Percentiles rank a stretch among this genome's conserved stretches.
phyloP scores from a whole-genome alignment of 2,329 filamentous ascomycete genomes.

The Mycosphaerella arachidis region DNA sequence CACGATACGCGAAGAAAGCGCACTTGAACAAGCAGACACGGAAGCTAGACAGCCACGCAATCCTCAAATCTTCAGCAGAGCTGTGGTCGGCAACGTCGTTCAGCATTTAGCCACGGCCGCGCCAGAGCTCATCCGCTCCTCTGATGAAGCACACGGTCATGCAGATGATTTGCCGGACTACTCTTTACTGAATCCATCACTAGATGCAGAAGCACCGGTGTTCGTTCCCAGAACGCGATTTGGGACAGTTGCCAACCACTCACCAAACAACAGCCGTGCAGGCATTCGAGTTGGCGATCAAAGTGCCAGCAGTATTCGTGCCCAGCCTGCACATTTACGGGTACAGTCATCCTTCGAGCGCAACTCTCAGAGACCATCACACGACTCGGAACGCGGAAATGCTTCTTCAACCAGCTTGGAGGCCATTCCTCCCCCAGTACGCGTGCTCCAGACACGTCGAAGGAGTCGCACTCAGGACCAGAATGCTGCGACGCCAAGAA shows the following conservation, averaged over 20 bases:
- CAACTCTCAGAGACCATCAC: conserved; percentile 12
- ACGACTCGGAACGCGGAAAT: not conserved
- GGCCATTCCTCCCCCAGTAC: not conserved
- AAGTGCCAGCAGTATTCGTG: not conserved
- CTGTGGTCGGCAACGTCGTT: not conserved
- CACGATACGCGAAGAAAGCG: not conserved
- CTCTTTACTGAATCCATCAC: conserved; percentile 1
- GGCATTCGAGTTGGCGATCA: not conserved
- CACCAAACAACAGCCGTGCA: conserved; percentile 2
- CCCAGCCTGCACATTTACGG: conserved; percentile 12
- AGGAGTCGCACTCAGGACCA: conserved; percentile 18
- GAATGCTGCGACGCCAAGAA: conserved; percentile 4
- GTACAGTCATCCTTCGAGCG: conserved; percentile 23
- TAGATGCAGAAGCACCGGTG: conserved; percentile 28
- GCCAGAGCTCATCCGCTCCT: not conserved
- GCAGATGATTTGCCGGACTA: not conserved
- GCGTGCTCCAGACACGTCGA: conserved; percentile 8
- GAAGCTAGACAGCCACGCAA: not conserved
- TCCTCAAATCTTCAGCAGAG: not conserved
- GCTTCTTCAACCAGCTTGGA: not conserved
- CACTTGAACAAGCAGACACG: not conserved
- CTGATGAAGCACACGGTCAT: not conserved
- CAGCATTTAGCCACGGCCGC: not conserved
- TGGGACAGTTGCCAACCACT: conserved; percentile 14
- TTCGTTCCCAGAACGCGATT: conserved; percentile 29